Evolutionary conservation across 805 yeast species (phyloP).

Genomic region (Metschnikowia similis): DNA sequence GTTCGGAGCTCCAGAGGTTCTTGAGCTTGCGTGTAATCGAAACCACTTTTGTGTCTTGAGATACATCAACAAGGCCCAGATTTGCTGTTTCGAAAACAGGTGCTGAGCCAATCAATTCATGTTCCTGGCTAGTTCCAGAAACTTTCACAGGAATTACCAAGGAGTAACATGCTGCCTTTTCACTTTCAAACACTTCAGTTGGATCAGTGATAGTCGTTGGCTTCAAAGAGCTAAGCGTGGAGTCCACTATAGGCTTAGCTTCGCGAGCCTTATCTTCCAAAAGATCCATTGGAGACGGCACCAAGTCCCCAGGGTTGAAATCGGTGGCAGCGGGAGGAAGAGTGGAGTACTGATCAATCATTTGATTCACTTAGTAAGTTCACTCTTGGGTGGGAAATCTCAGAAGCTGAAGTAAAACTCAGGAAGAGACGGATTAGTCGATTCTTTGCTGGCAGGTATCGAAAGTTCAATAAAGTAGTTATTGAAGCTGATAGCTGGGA

Average conservation of each 20-base stretch:
- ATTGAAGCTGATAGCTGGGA: neutral
- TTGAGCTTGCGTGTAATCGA: neutral
- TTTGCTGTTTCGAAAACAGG: neutral
- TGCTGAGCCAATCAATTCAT: neutral
- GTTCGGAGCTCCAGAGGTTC: neutral
- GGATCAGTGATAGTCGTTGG: neutral
- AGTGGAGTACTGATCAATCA: neutral
- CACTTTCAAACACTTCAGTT: neutral
- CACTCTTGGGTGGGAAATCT: neutral
- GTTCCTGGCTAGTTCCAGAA: neutral
- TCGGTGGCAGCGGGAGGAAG: neutral
- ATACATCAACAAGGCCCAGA: no score
- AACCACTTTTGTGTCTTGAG: neutral
- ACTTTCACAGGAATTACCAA: neutral
- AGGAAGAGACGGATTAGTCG: neutral
- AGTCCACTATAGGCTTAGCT: neutral
- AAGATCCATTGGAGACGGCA: neutral
- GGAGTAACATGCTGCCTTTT: no score
- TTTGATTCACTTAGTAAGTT: neutral
- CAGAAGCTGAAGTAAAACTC: neutral
- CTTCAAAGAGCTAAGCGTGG: neutral
- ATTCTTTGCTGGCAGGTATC: neutral
- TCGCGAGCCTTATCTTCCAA: neutral
- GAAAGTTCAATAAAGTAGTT: neutral
- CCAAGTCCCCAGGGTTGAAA: no score